These are phyloP conservation scores for Ramaria sp. DNA, from an alignment of 768 basidiomycete species.

Conservation along the genomic window DNA sequence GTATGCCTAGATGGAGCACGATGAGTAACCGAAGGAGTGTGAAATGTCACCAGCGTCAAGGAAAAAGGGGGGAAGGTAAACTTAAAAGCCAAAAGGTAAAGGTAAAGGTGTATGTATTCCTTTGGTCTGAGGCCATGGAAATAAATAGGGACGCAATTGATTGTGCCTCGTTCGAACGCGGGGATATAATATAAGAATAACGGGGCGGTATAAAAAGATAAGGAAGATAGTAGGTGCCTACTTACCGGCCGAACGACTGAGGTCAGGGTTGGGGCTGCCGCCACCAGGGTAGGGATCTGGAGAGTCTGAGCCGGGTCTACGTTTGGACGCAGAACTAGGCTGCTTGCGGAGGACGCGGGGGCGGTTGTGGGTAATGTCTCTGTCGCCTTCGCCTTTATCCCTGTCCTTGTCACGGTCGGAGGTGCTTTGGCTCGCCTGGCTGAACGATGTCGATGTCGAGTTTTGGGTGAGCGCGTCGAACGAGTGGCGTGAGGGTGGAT, in stretches of 20 bases:
- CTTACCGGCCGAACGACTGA: slow-evolving; percentile 1
- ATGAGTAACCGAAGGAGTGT: background rate
- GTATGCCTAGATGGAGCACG: background rate
- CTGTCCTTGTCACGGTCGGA: background rate
- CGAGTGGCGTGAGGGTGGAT: background rate
- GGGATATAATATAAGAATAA: background rate
- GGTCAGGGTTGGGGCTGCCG: background rate
- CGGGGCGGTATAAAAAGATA: background rate
- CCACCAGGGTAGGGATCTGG: background rate
- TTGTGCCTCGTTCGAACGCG: too few species aligned
- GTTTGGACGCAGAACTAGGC: background rate
- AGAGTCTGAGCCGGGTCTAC: background rate
- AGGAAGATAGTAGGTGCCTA: background rate
- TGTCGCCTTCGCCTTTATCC: too few species aligned
- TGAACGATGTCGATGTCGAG: background rate
- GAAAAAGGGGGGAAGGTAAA: background rate
- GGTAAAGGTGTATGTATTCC: background rate
- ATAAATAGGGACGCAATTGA: too few species aligned
- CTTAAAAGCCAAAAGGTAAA: background rate
- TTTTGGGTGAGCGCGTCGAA: slow-evolving; percentile 1
- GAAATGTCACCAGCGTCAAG: background rate
- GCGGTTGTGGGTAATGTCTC: background rate
- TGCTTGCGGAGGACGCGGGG: slow-evolving; percentile 8
- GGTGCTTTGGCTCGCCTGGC: background rate
- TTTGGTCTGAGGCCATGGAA: background rate